Evolutionary conservation across 371 early-diverging fungal species (phyloP).

Genomic region (Conidiobolus coronatus): DNA sequence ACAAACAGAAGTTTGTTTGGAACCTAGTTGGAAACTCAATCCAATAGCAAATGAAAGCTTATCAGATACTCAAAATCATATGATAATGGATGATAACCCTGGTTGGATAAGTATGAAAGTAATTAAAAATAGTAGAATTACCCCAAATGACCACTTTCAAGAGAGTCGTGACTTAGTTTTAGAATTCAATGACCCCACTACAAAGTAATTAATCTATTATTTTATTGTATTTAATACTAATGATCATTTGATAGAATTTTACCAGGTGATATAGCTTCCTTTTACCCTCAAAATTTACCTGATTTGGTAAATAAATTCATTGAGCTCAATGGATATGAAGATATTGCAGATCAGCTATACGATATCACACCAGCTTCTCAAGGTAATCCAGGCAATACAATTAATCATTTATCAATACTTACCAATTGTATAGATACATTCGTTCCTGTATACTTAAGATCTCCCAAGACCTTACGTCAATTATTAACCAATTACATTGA

Average conservation of each 20-base stretch:
- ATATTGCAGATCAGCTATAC: constrained; percentile 35
- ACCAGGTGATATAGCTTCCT: constrained; percentile 61
- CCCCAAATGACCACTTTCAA: constrained; percentile 62
- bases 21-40: no score
- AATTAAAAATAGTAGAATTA: constrained; percentile 34
- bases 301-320: constrained; percentile 43
- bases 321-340: constrained; percentile 40
- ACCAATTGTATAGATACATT: constrained; percentile 10
- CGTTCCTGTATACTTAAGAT: constrained; percentile 19
- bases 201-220: background rate
- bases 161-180: constrained; percentile 64
- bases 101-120: constrained; percentile 11
- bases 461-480: constrained; percentile 32
- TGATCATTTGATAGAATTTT: constrained; percentile 17
- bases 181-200: constrained; percentile 4
- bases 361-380: constrained; percentile 17
- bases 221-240: background rate
- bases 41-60: background rate
- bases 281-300: constrained; percentile 46
- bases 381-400: constrained; percentile 7
- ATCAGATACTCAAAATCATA: constrained; percentile 16
- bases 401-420: background rate
- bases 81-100: constrained; percentile 4
- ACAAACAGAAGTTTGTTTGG: background rate
- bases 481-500: constrained; percentile 50